Evolutionary conservation across 1,139 yeast genomes (phyloP).

Genomic region (Arxiozyma heterogenica): DNA sequence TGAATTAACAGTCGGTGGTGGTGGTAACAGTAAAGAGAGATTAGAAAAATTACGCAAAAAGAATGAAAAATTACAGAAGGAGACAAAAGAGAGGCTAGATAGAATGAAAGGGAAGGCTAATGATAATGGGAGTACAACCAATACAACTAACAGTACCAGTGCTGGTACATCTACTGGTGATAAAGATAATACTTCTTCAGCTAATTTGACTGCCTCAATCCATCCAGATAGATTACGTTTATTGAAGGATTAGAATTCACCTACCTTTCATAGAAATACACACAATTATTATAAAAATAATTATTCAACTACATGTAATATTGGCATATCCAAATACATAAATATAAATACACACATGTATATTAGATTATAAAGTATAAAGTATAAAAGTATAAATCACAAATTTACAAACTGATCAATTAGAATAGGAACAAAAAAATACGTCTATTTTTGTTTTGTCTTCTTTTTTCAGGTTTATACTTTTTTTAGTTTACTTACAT

Average conservation of each 20-base stretch:
- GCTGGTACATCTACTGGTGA: slow-evolving; percentile 1
- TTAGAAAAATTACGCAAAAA: slow-evolving; percentile 64
- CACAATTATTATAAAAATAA: too few species aligned
- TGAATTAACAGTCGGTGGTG: slow-evolving; percentile 96
- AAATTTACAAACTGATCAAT: too few species aligned
- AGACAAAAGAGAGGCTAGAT: slow-evolving; percentile 45
- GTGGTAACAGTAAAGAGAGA: slow-evolving; percentile 76
- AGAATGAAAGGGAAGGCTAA: slow-evolving; percentile 19
- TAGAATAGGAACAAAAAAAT: too few species aligned
- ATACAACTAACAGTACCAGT: neutral
- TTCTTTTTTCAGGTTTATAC: too few species aligned
- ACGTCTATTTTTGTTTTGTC: too few species aligned
- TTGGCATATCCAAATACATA: too few species aligned
- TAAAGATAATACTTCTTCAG: too few species aligned
- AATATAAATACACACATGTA: too few species aligned
- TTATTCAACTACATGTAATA: too few species aligned
- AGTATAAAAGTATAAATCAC: too few species aligned
- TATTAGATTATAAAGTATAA: too few species aligned
- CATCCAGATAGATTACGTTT: slow-evolving; percentile 30
- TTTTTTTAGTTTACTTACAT: too few species aligned
- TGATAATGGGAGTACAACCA: neutral
- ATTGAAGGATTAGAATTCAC: slow-evolving; percentile 8
- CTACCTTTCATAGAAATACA: neutral
- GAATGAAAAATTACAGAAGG: slow-evolving; percentile 62
- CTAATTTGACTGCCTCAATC: slow-evolving; percentile 8